These are phyloP conservation scores for Cyclotella choctawhatcheeana DNA, from an alignment of 108 stramenopile species.

Conservation along the genomic window DNA sequence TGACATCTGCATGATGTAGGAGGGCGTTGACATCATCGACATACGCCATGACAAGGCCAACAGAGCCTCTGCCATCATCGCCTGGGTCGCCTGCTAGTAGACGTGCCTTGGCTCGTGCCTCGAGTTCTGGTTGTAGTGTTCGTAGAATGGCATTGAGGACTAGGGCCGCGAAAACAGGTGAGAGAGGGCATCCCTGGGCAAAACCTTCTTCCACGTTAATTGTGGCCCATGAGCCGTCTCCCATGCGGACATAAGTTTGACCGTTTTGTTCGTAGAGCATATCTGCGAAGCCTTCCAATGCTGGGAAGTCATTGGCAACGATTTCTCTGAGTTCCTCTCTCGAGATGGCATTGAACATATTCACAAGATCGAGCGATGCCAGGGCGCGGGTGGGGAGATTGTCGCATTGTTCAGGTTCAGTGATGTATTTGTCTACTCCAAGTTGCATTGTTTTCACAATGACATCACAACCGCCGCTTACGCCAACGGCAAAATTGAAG, in stretches of 20 bases:
- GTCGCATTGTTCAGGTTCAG: neutral
- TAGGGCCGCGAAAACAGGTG: no score
- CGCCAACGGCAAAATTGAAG: slow-evolving; percentile 4
- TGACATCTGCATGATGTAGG: neutral
- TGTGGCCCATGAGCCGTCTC: neutral
- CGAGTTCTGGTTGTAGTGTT: neutral
- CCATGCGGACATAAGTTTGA: neutral
- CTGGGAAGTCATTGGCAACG: no score
- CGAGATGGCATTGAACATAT: slow-evolving; percentile 26
- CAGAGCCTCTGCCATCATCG: neutral
- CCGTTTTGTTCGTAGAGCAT: neutral
- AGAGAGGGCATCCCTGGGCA: neutral
- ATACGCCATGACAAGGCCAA: neutral
- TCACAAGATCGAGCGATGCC: slow-evolving; percentile 18
- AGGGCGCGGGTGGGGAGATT: slow-evolving; percentile 9
- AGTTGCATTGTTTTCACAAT: neutral
- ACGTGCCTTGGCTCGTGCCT: neutral
- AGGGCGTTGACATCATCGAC: neutral
- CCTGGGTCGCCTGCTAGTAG: neutral
- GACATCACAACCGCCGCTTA: neutral
- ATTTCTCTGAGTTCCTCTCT: slow-evolving; percentile 11
- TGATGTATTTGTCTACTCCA: neutral
- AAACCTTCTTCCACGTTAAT: neutral
- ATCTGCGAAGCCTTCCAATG: neutral
- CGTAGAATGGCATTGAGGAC: neutral